Conservation (phyloP, 768 basidiomycete species). For the Mycena polygramma region DNA sequence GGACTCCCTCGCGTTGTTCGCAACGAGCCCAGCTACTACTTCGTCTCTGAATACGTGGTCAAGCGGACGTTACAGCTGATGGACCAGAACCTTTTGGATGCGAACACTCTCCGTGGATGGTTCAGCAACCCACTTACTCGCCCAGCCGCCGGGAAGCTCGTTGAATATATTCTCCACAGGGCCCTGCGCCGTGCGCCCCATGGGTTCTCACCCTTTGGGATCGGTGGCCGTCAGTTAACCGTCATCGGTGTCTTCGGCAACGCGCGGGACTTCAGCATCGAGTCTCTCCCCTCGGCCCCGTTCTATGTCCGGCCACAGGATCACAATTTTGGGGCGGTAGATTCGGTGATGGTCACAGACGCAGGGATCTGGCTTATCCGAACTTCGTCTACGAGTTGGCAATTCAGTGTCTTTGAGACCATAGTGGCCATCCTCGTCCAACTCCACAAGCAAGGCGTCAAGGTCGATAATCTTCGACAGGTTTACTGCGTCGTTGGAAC, state of each 20-base stretch:
- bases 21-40: neutral
- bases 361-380: neutral
- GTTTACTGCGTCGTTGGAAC: slow-evolving; percentile 16
- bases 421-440: neutral
- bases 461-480: neutral
- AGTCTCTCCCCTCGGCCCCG: neutral
- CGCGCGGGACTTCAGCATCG: neutral
- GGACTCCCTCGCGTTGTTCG: neutral
- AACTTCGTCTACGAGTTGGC: neutral
- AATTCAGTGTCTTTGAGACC: neutral
- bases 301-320: slow-evolving; percentile 9
- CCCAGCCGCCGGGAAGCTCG: slow-evolving; percentile 13
- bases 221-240: neutral
- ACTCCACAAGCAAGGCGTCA: neutral
- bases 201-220: neutral
- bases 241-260: neutral
- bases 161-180: slow-evolving; percentile 19
- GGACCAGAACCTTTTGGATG: neutral
- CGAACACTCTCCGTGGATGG: neutral
- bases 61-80: neutral
- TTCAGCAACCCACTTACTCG: slow-evolving; percentile 9
- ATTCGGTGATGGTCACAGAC: slow-evolving; percentile 7
- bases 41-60: slow-evolving; percentile 3
- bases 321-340: slow-evolving; percentile 11
- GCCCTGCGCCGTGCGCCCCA: neutral